phyloP scores from a whole-genome alignment of 495 filamentous ascomycete species.

The Aspergillus incahuasiensis region DNA sequence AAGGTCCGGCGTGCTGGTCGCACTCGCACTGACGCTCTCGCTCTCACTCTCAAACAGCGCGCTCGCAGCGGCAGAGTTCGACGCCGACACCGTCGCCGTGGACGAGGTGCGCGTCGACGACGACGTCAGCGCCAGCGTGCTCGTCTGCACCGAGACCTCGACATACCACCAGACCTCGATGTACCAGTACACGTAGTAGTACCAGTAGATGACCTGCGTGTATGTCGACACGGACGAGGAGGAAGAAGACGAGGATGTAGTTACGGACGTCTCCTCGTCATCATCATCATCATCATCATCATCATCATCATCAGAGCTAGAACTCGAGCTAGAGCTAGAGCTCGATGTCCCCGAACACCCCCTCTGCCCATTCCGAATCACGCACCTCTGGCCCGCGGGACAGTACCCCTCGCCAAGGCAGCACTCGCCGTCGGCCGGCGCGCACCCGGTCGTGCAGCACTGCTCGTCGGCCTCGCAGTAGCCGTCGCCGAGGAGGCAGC shows the following conservation, averaged over 20 bases:
- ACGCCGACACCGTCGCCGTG: background rate
- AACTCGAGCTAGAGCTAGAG: background rate
- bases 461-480: background rate
- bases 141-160: background rate
- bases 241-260: background rate
- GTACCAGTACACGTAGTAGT: constrained; percentile 10
- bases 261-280: background rate
- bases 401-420: background rate
- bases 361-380: background rate
- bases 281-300: background rate
- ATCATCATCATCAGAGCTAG: too few species aligned
- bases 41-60: background rate
- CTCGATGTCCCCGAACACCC: background rate
- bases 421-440: background rate
- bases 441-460: background rate
- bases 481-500: background rate
- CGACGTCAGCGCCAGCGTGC: background rate
- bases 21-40: background rate
- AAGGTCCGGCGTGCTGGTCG: background rate
- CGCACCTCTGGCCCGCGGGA: background rate
- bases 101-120: background rate
- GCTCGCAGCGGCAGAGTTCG: background rate
- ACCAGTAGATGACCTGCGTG: constrained; percentile 7
- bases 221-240: background rate
- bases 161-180: constrained; percentile 1